Base-by-base conservation (phyloP, 2,329 filamentous ascomycete genomes). In the Aspergillus aculeatus region DNA sequence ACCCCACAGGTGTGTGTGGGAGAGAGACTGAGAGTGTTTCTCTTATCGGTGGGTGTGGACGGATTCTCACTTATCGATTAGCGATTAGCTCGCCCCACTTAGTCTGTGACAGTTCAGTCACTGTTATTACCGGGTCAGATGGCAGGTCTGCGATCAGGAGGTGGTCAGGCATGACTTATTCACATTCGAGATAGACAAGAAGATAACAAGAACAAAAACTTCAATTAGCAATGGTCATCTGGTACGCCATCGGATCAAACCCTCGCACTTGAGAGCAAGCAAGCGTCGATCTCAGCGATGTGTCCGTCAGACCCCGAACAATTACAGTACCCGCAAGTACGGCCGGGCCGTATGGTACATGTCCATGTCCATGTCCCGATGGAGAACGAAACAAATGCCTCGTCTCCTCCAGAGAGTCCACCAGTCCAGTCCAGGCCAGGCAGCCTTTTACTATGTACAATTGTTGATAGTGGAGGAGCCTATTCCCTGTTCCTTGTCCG, bases 51-150 rank as follows among this genome's bases (percentile, higher is more conserved):
- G 32, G 16, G 16, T n/a, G 9, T 16, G 12, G 38, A 19, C 16
- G n/a, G 16, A 19, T 44, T 44, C 32, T 16, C 47, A 55, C 51
- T 60, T 60, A 60, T 60, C 58, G 58, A 60, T 60, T 57, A 57
- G 41, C 50, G 47, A 58, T 54, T 53, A 52, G 44, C 56, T 50
- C 32, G 55, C 59, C 59, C 59, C 54, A 55, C 58, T 55, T 26
- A 47, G 38, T 16, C 16, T 16, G 14, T 44, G 14, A 44, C 38
- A 6, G 35, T 21, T 24, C 51, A 29, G 54, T 52, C 38, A 44
- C 38, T 1, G 14, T 44, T 19, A 44, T 44, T 44, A 44, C 38
- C 38, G 38, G 38, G 14, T 44, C 38, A 44, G 38, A 44, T 44
- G 38, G 38, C 38, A 12, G 14, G 32, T 19, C 38, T 47, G 49